Evolutionary conservation across 2,329 filamentous ascomycete genomes (phyloP).

Genomic region (Pestalotiopsis sp.): DNA sequence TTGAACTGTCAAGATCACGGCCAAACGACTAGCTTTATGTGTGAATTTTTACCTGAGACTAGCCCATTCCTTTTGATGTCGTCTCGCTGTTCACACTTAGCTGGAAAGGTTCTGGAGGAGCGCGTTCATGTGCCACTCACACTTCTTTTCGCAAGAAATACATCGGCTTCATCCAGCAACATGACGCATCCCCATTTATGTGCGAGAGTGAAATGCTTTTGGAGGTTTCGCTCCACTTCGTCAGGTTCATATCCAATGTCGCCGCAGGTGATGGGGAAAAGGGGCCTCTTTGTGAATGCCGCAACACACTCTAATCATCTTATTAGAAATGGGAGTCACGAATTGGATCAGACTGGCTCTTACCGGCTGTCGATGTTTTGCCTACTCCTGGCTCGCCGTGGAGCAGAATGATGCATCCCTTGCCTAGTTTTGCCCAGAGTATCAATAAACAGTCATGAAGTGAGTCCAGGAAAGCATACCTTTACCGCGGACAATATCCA

Average conservation of each 20-base stretch:
- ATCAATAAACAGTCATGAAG: conserved; percentile 10
- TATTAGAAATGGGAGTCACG: neutral
- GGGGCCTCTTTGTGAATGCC: conserved; percentile 6
- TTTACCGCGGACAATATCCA: conserved; percentile 33
- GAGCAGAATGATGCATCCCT: conserved; percentile 34
- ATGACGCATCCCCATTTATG: conserved; percentile 29
- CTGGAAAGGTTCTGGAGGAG: neutral
- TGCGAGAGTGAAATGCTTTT: neutral
- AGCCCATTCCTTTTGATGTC: conserved; percentile 16
- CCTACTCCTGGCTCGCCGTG: conserved; percentile 27
- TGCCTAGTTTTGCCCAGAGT: conserved; percentile 22
- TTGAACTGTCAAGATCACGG: neutral
- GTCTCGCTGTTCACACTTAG: conserved; percentile 31
- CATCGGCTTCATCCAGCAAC: conserved; percentile 33
- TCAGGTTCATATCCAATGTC: conserved; percentile 11
- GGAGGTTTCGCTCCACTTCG: conserved; percentile 1
- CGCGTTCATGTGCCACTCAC: neutral
- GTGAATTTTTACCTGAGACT: conserved; percentile 6
- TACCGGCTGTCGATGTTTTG: conserved; percentile 17
- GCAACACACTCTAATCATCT: conserved; percentile 14
- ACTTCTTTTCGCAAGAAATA: conserved; percentile 32
- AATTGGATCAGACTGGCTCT: neutral
- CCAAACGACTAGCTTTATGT: no score
- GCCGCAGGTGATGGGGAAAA: conserved; percentile 15
- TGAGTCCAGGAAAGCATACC: conserved; percentile 18